Conservation (phyloP, 2,329 filamentous ascomycete genomes). For the Pseudogymnoascus sp. region DNA sequence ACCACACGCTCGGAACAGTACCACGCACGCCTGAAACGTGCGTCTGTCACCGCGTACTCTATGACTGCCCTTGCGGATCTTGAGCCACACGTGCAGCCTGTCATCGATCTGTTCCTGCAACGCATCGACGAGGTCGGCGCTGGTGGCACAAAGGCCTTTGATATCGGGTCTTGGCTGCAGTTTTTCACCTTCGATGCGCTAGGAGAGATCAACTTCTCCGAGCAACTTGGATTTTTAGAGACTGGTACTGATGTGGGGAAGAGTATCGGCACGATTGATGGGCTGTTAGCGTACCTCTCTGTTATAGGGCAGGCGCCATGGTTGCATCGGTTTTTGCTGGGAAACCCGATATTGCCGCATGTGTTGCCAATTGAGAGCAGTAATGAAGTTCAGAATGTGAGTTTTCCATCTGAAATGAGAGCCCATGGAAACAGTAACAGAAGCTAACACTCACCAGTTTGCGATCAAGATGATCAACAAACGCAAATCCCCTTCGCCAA, state of each 20-base stretch:
- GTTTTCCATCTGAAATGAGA: constrained; percentile 25
- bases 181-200: constrained; percentile 42
- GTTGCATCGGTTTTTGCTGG: constrained; percentile 8
- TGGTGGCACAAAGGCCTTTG: constrained; percentile 22
- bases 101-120: constrained; percentile 33
- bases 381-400: constrained; percentile 33
- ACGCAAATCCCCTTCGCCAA: background rate
- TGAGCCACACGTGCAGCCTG: constrained; percentile 38
- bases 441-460: background rate
- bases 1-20: constrained; percentile 2
- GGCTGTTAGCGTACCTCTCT: background rate
- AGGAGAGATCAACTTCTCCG: constrained; percentile 37
- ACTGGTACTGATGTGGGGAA: constrained; percentile 35
- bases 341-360: constrained; percentile 7
- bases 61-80: constrained; percentile 40
- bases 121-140: constrained; percentile 23
- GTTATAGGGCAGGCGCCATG: constrained; percentile 8
- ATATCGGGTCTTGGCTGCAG: constrained; percentile 36
- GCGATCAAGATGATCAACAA: background rate
- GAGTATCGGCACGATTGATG: constrained; percentile 14
- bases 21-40: background rate
- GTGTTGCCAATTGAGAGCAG: background rate
- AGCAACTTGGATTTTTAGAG: constrained; percentile 36
- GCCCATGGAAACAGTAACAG: constrained; percentile 11
- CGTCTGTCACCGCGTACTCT: constrained; percentile 33